These are phyloP conservation scores for Sporisorium iseilematis-ciliati DNA, from an alignment of 1,284 basidiomycete genomes.

Conservation along the genomic window DNA sequence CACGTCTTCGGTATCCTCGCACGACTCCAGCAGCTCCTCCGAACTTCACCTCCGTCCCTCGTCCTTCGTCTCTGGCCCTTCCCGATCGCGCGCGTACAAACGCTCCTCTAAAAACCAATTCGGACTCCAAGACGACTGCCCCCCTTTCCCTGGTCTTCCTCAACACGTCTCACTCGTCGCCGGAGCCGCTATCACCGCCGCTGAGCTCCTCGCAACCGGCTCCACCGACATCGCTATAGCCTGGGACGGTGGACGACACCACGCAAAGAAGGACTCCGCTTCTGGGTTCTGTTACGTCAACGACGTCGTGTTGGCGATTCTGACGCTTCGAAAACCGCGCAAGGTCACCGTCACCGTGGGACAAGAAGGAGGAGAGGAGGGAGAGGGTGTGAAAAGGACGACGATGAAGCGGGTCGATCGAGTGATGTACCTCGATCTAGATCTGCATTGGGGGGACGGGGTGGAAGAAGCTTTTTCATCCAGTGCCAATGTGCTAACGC, in stretches of 20 bases:
- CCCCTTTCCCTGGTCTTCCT: constrained; percentile 78
- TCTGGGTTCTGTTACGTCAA: constrained; percentile 92
- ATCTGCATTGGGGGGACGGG: constrained; percentile 90
- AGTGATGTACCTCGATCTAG: constrained; percentile 83
- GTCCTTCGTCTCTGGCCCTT: constrained; percentile 12
- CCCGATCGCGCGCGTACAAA: constrained; percentile 16
- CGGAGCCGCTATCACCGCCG: constrained; percentile 82
- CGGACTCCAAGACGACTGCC: constrained; percentile 85
- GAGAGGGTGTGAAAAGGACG: constrained; percentile 23
- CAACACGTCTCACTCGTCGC: constrained; percentile 80
- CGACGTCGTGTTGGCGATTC: constrained; percentile 81
- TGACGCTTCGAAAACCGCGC: constrained; percentile 34
- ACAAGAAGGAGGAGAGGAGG: not conserved
- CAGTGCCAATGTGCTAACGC: constrained; percentile 73
- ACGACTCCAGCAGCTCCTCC: constrained; percentile 2
- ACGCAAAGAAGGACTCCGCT: constrained; percentile 46
- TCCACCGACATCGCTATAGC: constrained; percentile 78
- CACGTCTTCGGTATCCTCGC: constrained; percentile 1
- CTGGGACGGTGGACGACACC: constrained; percentile 81
- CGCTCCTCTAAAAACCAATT: constrained; percentile 68
- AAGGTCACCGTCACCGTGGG: constrained; percentile 20
- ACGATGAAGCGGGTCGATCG: constrained; percentile 42
- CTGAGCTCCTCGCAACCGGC: constrained; percentile 75
- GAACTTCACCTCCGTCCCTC: constrained; percentile 19
- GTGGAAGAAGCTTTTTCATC: constrained; percentile 73